phyloP scores from a whole-genome alignment of 148 eudicot species.

The Camellia japonica region DNA sequence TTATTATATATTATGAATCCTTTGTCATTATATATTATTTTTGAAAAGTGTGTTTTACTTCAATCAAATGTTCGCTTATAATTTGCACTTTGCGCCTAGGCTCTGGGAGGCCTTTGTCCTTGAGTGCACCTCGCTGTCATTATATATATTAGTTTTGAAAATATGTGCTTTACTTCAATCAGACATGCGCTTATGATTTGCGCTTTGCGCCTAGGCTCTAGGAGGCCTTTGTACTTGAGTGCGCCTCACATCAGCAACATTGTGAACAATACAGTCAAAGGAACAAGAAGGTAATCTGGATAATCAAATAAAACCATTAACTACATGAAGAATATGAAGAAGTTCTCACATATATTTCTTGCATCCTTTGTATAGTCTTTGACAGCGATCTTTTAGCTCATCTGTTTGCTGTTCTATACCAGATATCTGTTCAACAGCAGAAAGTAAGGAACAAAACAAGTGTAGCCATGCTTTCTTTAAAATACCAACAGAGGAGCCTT shows the following conservation, averaged over 20 bases:
- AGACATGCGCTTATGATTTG: too few species aligned
- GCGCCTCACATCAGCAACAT: neutral
- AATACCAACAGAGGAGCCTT: constrained; percentile 4
- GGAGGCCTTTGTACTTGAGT: too few species aligned
- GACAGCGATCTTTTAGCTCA: constrained; percentile 84
- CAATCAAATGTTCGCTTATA: too few species aligned
- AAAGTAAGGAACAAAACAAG: neutral
- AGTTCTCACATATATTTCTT: constrained; percentile 62
- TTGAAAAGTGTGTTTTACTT: neutral
- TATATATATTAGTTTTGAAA: too few species aligned
- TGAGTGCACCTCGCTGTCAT: too few species aligned
- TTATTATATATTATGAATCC: too few species aligned
- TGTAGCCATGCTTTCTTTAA: neutral
- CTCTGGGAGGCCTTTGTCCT: too few species aligned
- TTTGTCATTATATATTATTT: neutral
- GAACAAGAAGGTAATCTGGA: neutral
- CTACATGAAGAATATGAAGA: constrained; percentile 8
- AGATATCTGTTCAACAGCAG: constrained; percentile 30
- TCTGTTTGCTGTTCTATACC: constrained; percentile 66
- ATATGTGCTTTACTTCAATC: too few species aligned
- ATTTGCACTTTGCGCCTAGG: too few species aligned
- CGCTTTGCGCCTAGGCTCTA: too few species aligned
- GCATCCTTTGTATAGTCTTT: constrained; percentile 73
- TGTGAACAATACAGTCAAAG: neutral
- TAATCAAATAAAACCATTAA: neutral